A percentile compares a stretch with the other conserved stretches of the same genome.
Evolutionary conservation across 768 basidiomycete genomes (phyloP).

Genomic region (Roridomyces roridus): DNA sequence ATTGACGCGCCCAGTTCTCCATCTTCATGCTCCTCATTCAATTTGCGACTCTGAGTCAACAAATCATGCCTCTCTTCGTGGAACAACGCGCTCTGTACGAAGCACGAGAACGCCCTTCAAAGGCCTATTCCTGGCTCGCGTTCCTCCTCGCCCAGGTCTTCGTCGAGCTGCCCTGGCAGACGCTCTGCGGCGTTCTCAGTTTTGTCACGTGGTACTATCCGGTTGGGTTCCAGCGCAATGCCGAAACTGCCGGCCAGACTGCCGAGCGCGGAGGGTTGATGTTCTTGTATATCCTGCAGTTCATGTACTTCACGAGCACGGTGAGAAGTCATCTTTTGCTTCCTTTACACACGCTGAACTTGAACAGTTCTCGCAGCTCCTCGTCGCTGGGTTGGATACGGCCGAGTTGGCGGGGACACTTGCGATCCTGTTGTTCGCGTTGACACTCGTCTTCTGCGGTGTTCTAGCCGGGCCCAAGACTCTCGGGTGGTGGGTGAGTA

Average conservation of each 20-base stretch:
- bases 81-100: conserved; percentile 39
- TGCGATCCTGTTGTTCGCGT: conserved; percentile 45
- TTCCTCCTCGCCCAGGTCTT: conserved; percentile 41
- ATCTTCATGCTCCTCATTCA: conserved; percentile 34
- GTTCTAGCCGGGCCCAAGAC: conserved; percentile 34
- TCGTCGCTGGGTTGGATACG: conserved; percentile 40
- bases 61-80: conserved; percentile 44
- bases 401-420: conserved; percentile 47
- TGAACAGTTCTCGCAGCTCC: conserved; percentile 40
- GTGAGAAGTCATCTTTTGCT: no score
- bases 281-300: conserved; percentile 42
- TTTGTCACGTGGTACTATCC: conserved; percentile 45
- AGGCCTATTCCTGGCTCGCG: conserved; percentile 40
- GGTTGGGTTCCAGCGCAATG: conserved; percentile 46
- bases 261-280: conserved; percentile 44
- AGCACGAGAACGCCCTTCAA: conserved; percentile 39
- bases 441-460: conserved; percentile 48
- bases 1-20: conserved; percentile 29
- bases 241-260: conserved; percentile 37
- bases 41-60: conserved; percentile 38
- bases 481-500: conserved; percentile 32
- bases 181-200: conserved; percentile 30
- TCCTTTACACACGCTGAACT: no score
- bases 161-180: conserved; percentile 37
- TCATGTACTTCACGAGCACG: no score